Evolutionary conservation across 495 filamentous ascomycete species (phyloP), one percentile per base, ranked within the genome.

Genomic region (Staphylotrichum longicolle): DNA sequence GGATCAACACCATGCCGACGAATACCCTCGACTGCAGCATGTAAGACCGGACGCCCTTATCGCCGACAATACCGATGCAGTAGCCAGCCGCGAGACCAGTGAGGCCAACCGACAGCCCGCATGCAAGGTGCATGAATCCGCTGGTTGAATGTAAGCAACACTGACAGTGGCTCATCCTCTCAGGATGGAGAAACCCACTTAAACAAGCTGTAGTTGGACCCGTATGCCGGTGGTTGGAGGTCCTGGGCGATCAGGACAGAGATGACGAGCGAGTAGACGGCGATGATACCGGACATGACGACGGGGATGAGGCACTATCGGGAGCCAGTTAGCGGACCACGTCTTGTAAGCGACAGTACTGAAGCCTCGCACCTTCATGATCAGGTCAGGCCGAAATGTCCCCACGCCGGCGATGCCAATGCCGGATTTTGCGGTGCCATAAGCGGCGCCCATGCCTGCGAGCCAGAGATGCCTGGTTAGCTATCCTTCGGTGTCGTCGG

Each of bases 231-330:
- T 8, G 91, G 90, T 7, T 77, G 78, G 71, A 97, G 82, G 66
- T 93, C 89, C 67, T 88, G 86, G 14, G 91, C 89, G 71, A 98
- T 98, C 39, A 99, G 83, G 68, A 99, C 94, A 15, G 93, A 86
- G 64, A 99, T 90, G 64, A 99, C 94, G 49, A 99, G 89, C 41
- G 92, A 86, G 78, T 99, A 99, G 65, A 99, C 95, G 41, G 94
- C 94, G 66, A 99, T 91, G 71, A 99, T 99, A 83, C 94, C 94
- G 71, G 94, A 95, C 94, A 99, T 99, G 79, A 99, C 91, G 64
- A 98, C 93, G 57, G 93, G 94, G 69, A 95, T 93, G 42, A 96
- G 81, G 51, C 90, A 96, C 91, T 93, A 65, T 57, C 2, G 37
- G 51, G 39, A 45, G 30, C 27, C 45, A 35, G 47, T 40, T 33